Evolutionary conservation across 1,284 basidiomycete species (phyloP).

Genomic region (Athelia sp.): DNA sequence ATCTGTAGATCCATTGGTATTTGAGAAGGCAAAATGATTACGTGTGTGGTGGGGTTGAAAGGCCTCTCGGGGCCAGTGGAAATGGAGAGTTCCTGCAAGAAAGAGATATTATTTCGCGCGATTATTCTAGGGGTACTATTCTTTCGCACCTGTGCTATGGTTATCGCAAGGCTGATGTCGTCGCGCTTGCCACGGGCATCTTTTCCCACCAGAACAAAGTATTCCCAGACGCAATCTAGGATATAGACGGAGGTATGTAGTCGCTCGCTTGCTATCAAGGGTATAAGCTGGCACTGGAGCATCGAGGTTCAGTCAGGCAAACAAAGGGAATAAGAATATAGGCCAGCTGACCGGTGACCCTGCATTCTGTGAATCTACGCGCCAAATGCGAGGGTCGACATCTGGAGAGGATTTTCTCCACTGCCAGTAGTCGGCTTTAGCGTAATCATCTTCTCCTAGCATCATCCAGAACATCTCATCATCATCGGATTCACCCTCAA

Average conservation of each 20-base stretch:
- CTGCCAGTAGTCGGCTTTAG: conserved; percentile 74
- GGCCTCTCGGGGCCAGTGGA: conserved; percentile 48
- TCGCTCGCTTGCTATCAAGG: conserved; percentile 19
- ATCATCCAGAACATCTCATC: conserved; percentile 84
- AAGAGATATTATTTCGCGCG: conserved; percentile 3
- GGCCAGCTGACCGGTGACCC: conserved; percentile 35
- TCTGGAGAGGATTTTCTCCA: conserved; percentile 46
- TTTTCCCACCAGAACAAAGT: conserved; percentile 69
- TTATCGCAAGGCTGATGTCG: conserved; percentile 58
- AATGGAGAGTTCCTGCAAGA: conserved; percentile 46
- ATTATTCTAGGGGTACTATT: too few relatives aligned
- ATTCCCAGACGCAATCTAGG: conserved; percentile 70
- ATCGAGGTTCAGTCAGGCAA: conserved; percentile 2
- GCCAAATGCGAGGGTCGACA: conserved; percentile 50
- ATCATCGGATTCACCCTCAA: conserved; percentile 51
- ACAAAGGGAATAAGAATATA: conserved; percentile 14
- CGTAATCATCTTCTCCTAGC: conserved; percentile 66
- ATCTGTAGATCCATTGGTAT: conserved; percentile 64
- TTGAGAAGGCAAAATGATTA: conserved; percentile 64
- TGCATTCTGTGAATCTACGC: conserved; percentile 36
- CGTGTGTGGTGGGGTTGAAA: conserved; percentile 67
- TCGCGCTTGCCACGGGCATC: conserved; percentile 52
- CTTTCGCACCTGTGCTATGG: conserved; percentile 45
- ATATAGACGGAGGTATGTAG: conserved; percentile 47
- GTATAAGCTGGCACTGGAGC: conserved; percentile 24